A percentile compares a stretch with the other conserved stretches of the same genome.
Evolutionary conservation across 257 asterid species (phyloP).

Genomic region (Jaltomata sinuosa): DNA sequence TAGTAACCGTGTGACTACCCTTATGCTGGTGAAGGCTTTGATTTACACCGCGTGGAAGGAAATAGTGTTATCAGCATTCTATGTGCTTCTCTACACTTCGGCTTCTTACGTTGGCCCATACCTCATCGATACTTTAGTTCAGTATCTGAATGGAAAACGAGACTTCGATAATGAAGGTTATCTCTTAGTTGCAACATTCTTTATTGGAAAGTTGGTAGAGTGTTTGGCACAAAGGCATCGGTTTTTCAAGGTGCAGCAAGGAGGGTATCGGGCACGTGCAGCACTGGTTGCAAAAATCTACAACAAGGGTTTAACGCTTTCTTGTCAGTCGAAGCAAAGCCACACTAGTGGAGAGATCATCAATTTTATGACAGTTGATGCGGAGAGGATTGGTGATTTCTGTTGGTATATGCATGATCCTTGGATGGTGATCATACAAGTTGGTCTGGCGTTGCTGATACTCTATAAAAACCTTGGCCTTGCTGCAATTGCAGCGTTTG

Average conservation of each 20-base stretch:
- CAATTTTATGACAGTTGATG: conserved; percentile 83
- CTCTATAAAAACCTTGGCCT: conserved; percentile 70
- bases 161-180: conserved; percentile 45
- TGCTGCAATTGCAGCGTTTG: conserved; percentile 56
- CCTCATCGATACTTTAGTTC: conserved; percentile 71
- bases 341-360: conserved; percentile 79
- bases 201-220: conserved; percentile 60
- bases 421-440: conserved; percentile 66
- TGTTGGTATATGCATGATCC: conserved; percentile 86
- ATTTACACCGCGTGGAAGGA: conserved; percentile 44
- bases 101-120: conserved; percentile 71
- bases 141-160: conserved; percentile 52
- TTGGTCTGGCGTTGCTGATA: conserved; percentile 48
- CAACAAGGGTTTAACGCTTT: conserved; percentile 61
- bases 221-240: conserved; percentile 65
- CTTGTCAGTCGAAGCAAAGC: conserved; percentile 61
- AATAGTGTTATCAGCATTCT: conserved; percentile 36
- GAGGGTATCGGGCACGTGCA: conserved; percentile 70
- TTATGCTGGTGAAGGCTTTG: conserved; percentile 66
- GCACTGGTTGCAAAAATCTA: conserved; percentile 72
- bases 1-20: conserved; percentile 33
- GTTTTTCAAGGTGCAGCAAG: conserved; percentile 68
- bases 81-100: conserved; percentile 32
- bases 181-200: conserved; percentile 44
- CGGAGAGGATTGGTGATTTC: conserved; percentile 73